Evolutionary conservation across 441 rosid species (phyloP).

Genomic region (Geranium incanum): DNA sequence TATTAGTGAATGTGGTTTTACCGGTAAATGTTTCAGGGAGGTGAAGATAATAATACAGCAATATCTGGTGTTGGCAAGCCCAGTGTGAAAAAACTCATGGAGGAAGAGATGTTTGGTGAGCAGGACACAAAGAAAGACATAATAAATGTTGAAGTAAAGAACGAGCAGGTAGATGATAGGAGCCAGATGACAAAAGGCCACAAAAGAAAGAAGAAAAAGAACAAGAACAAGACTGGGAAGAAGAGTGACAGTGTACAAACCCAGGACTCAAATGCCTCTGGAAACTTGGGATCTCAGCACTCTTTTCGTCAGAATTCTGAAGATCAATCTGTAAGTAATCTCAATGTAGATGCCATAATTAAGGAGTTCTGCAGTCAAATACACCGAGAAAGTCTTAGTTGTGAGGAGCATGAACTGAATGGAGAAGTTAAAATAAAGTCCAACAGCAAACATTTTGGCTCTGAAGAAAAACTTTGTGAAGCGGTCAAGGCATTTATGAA

Average conservation of each 20-base stretch:
- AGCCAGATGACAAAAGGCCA: slow-evolving; percentile 38
- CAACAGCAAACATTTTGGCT: slow-evolving; percentile 33
- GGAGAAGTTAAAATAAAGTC: slow-evolving; percentile 27
- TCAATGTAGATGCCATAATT: slow-evolving; percentile 47
- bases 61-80: slow-evolving; percentile 37
- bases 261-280: slow-evolving; percentile 34
- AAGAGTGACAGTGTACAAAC: slow-evolving; percentile 45
- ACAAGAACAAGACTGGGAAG: slow-evolving; percentile 35
- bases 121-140: slow-evolving; percentile 34
- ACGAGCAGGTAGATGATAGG: slow-evolving; percentile 39
- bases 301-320: slow-evolving; percentile 25
- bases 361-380: slow-evolving; percentile 62
- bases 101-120: slow-evolving; percentile 71
- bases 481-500: slow-evolving; percentile 57
- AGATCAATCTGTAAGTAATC: slow-evolving; percentile 30
- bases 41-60: slow-evolving; percentile 20
- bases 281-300: slow-evolving; percentile 30
- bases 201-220: slow-evolving; percentile 43
- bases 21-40: slow-evolving; percentile 36
- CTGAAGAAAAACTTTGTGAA: slow-evolving; percentile 65
- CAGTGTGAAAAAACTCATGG: slow-evolving; percentile 84
- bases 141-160: slow-evolving; percentile 36
- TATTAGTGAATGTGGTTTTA: slow-evolving; percentile 18
- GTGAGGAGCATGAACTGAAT: slow-evolving; percentile 30
- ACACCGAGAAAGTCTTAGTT: slow-evolving; percentile 42